Base-by-base conservation (phyloP, 805 yeast species). In the Pichia cabralensis region DNA sequence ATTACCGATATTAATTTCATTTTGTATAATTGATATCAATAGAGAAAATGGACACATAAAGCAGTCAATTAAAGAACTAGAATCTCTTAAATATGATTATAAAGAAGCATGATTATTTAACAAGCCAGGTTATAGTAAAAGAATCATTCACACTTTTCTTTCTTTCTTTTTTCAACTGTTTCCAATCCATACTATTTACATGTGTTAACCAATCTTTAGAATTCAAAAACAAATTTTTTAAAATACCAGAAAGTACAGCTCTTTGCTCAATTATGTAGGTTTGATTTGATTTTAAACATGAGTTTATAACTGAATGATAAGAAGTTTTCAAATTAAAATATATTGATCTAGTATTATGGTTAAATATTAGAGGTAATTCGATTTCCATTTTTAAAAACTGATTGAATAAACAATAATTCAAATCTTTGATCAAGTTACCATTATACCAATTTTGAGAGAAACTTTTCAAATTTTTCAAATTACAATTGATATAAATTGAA, bases 71-170 rank as follows among this genome's bases (percentile, higher is more conserved):
- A 17, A 32, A 1, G 22, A 45, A 12, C 39, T 58, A 23, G 49
- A 51, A 21, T 43, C 33, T 19, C 17, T 49, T 29, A 52, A 42
- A 32, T 56, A 57, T 36, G 28, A 49, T 33, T 56, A 54, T 35
- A 56, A 54, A 34, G 55, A 49, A 20, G 62, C 58, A 18, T 56
- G 47, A 47, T 22, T 33, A 30, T 39, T 40, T 43, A 46, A 42
- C 34, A 44, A 52, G 14, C 30, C 33, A 42, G 10, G 35, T 26
- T 21, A 38, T 38, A 14, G 30, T 15, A 12, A 32, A 28, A n/a
- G 30, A 16, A 29, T 38, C 36, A 12, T 19, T 25, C 4, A 26
- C 36, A 5, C 30, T 30, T 14, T 35, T 16, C 10, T 27, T 26
- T 7, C 33, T 38, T 10, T 40, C 26, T 15, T 39, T 39, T 29